Base-by-base conservation (phyloP, 768 basidiomycete species). In the Leccinum subtestaceum region DNA sequence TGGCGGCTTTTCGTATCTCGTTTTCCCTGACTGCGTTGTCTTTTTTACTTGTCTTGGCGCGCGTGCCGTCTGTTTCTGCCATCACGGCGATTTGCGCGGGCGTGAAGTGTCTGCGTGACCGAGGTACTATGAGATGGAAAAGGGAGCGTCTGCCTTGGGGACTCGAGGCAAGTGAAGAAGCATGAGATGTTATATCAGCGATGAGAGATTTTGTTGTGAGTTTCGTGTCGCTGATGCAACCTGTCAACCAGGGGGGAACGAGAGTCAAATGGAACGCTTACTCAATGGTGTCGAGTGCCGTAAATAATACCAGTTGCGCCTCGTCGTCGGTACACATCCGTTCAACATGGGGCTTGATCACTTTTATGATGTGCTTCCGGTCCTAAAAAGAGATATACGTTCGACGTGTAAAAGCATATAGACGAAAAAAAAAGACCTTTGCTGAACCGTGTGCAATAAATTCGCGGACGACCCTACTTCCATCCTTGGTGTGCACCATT, bases 401-500 rank as follows among this genome's bases (percentile, higher is more conserved):
- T 45, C 23, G 32, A 40, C 19, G 6, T 13, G 45, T 2, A 50
- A 19, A 43, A 36, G n/a, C 13, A 40, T 13, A 32, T 23, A 9
- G 13, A 27, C 25, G 11, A 5, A 12, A 4, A 5, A 5, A 4
- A 21, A 43, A 65, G 70, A 87, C 90, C 77, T 97, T 98, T 4
- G 95, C 93, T 12, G 81, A 84, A 5, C 93, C 93, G 47, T 82
- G 80, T 0, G 88, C 91, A 38, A 96, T 80, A 71, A 97, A 91
- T 61, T 94, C 88, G 46, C 95, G 85, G 3, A 91, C 93, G 27
- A 83, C 86, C 21, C 91, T 85, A 59, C 92, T 91, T 19, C 95
- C 95, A 65, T 96, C 91, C 68, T 85, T 93, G 15, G 95, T 98
- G 67, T 98, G 95, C 0, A 95, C 92, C 81, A 96, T 91, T 69